Evolutionary conservation across 176 grass and related monocot genomes (phyloP).

Genomic region (Saccharum spontaneum): DNA sequence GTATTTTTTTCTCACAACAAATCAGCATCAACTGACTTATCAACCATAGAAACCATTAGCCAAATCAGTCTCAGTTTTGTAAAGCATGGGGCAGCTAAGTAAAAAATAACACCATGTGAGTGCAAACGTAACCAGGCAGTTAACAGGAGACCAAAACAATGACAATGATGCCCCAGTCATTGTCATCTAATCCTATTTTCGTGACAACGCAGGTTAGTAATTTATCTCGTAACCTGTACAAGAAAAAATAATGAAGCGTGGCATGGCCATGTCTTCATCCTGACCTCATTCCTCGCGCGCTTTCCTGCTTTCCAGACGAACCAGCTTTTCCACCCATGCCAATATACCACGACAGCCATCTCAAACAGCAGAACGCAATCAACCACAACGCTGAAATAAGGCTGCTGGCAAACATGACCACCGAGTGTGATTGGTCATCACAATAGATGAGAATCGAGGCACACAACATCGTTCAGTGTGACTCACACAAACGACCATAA

Average conservation of each 20-base stretch:
- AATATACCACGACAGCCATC: background rate
- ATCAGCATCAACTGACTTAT: too few species aligned
- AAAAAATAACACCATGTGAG: background rate
- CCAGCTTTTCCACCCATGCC: background rate
- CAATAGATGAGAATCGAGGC: background rate
- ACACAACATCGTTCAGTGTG: background rate
- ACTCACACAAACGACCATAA: background rate
- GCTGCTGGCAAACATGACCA: background rate
- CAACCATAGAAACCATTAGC: too few species aligned
- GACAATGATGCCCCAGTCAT: constrained; percentile 17
- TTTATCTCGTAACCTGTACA: background rate
- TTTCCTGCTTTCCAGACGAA: background rate
- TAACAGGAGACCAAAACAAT: background rate
- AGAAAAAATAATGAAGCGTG: background rate
- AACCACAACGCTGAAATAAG: background rate
- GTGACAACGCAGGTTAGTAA: background rate
- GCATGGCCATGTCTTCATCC: background rate
- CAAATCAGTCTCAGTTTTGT: background rate
- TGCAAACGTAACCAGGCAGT: background rate
- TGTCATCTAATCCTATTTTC: constrained; percentile 5
- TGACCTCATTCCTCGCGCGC: background rate
- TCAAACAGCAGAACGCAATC: background rate
- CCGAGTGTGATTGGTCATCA: background rate
- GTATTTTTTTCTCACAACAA: too few species aligned
- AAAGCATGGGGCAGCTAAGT: background rate